These are phyloP conservation scores for Ophiostoma australiae DNA, from an alignment of 2,329 filamentous ascomycete genomes.

Conservation along the genomic window DNA sequence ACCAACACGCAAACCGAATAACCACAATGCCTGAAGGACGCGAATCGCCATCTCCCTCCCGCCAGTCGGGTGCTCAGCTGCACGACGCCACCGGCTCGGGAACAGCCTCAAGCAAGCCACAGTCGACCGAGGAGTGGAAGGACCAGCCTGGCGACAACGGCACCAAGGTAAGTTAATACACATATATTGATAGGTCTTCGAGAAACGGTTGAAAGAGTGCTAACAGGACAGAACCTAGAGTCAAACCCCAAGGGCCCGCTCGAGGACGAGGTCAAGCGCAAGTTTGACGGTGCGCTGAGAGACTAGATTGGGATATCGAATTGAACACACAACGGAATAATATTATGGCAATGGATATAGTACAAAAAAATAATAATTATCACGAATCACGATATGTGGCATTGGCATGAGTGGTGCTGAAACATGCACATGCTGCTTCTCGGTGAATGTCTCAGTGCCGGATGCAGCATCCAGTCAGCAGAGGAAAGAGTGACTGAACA, in stretches of 20 bases:
- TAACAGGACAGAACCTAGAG: conserved; percentile 35
- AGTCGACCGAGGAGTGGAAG: conserved; percentile 37
- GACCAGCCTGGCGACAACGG: conserved; percentile 16
- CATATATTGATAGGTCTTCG: conserved; percentile 35
- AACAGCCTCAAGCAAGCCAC: conserved; percentile 49
- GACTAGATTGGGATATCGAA: neutral
- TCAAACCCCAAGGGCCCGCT: conserved; percentile 64
- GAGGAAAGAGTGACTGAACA: neutral
- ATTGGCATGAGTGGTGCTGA: neutral
- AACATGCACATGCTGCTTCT: neutral
- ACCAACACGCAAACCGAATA: conserved; percentile 15
- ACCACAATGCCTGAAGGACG: conserved; percentile 62
- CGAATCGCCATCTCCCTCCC: conserved; percentile 71
- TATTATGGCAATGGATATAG: neutral
- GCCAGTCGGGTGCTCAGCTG: conserved; percentile 60
- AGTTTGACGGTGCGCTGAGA: conserved; percentile 40
- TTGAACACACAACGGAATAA: neutral
- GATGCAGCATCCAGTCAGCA: neutral
- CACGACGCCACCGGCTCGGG: conserved; percentile 54
- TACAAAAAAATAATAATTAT: neutral
- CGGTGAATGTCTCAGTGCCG: neutral
- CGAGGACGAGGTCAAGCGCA: conserved; percentile 56
- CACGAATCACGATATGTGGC: neutral
- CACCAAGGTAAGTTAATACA: conserved; percentile 18
- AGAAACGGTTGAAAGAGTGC: neutral